Base-by-base conservation (phyloP, 257 asterid species). In the Craterostigma plantagineum region DNA sequence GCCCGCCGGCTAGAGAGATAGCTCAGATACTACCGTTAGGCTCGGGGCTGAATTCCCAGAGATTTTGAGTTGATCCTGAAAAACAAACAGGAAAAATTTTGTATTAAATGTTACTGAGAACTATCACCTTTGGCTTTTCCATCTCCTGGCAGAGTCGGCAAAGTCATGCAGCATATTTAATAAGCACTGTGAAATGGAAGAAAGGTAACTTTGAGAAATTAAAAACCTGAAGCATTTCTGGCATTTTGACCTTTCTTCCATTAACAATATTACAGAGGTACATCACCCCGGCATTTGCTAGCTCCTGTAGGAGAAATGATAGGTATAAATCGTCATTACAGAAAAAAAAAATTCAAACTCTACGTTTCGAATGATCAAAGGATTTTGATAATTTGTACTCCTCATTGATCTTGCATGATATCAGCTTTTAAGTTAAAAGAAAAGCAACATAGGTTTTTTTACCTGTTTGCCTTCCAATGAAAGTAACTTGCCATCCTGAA, bases 381-480 rank as follows among this genome's bases (percentile, higher is more conserved):
- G 30, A 2, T n/a, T n/a, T n/a, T n/a, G n/a, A n/a, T n/a, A n/a
- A n/a, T n/a, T n/a, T n/a, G n/a, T n/a, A n/a, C n/a, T n/a, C n/a
- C n/a, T n/a, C n/a, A n/a, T n/a, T n/a, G n/a, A n/a, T n/a, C n/a
- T n/a, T n/a, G n/a, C n/a, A n/a, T n/a, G n/a, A n/a, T n/a, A n/a
- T n/a, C n/a, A n/a, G n/a, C n/a, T n/a, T n/a, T n/a, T n/a, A n/a
- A n/a, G n/a, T n/a, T n/a, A n/a, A n/a, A n/a, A n/a, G n/a, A n/a
- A n/a, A n/a, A n/a, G n/a, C n/a, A n/a, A n/a, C n/a, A n/a, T n/a
- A n/a, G n/a, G n/a, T n/a, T n/a, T n/a, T n/a, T 57, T 67, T 55
- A 82, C 94, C 92, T 82, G 92, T 60, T 79, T 76, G 49, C 62
- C 66, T 66, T 83, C 95, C 49, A 83, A 41, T 5, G 92, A 62